phyloP scores from a whole-genome alignment of 1,284 basidiomycete genomes.

The Cutaneotrichosporon dermatis region DNA sequence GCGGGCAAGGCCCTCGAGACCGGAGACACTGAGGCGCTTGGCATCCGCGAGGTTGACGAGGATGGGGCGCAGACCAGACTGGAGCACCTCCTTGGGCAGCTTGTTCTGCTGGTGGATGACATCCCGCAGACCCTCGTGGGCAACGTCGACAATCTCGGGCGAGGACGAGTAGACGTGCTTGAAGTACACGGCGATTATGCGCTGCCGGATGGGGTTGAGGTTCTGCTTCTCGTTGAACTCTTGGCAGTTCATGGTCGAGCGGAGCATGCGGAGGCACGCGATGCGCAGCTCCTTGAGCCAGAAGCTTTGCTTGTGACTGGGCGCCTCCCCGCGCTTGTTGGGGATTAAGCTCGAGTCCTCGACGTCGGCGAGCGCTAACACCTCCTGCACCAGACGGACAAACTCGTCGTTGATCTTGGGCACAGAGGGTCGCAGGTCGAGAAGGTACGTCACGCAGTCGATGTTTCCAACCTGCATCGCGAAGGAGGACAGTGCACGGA shows the following conservation, averaged over 20 bases:
- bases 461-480: slow-evolving; percentile 97
- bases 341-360: slow-evolving; percentile 76
- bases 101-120: slow-evolving; percentile 86
- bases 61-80: slow-evolving; percentile 91
- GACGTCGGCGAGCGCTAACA: slow-evolving; percentile 90
- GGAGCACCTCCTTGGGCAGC: slow-evolving; percentile 91
- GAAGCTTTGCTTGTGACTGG: slow-evolving; percentile 71
- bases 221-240: slow-evolving; percentile 83
- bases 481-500: slow-evolving; percentile 93
- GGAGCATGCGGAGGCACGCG: slow-evolving; percentile 87
- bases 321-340: slow-evolving; percentile 56
- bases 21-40: slow-evolving; percentile 87
- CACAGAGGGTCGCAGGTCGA: slow-evolving; percentile 75
- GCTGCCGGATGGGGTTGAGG: slow-evolving; percentile 66
- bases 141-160: slow-evolving; percentile 91
- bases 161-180: slow-evolving; percentile 94
- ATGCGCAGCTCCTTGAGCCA: slow-evolving; percentile 91
- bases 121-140: slow-evolving; percentile 87
- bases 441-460: slow-evolving; percentile 90
- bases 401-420: slow-evolving; percentile 90
- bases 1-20: slow-evolving; percentile 91
- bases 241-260: slow-evolving; percentile 88
- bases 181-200: slow-evolving; percentile 95
- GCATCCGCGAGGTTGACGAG: slow-evolving; percentile 97
- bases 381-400: slow-evolving; percentile 86